Percentiles rank a stretch among this genome's conserved stretches.
Conservation (phyloP, 1,139 yeast genomes). For the Nakaseomyces glabratus region DNA sequence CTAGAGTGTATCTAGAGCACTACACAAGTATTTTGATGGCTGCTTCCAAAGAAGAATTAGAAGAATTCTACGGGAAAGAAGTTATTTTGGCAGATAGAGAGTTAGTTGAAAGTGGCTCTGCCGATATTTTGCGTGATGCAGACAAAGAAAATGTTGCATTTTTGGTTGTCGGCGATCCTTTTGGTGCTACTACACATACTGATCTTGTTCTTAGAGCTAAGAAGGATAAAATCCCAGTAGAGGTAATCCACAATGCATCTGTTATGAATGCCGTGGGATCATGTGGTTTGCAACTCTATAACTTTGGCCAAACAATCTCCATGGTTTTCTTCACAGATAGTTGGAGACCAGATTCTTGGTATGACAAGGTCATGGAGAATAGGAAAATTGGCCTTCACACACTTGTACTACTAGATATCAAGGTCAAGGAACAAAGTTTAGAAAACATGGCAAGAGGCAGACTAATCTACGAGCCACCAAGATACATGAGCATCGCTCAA, state of each 20-base stretch:
- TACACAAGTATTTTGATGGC: conserved; percentile 95
- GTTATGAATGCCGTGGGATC: conserved; percentile 99
- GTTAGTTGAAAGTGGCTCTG: conserved; percentile 83
- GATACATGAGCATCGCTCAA: conserved; percentile 87
- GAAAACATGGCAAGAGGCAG: conserved; percentile 93
- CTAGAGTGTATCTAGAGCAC: conserved; percentile 86
- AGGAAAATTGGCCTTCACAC: conserved; percentile 88
- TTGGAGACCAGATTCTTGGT: conserved; percentile 96
- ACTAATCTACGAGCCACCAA: conserved; percentile 88
- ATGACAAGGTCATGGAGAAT: conserved; percentile 81
- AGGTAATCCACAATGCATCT: conserved; percentile 87
- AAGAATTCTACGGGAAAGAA: conserved; percentile 75
- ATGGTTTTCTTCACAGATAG: conserved; percentile 88
- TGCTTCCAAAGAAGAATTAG: conserved; percentile 59
- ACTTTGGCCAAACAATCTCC: conserved; percentile 93
- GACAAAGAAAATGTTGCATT: conserved; percentile 79
- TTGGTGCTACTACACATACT: conserved; percentile 97
- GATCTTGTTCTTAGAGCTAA: conserved; percentile 88
- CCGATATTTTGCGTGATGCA: conserved; percentile 68
- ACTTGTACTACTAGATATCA: conserved; percentile 76
- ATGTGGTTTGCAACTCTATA: conserved; percentile 89
- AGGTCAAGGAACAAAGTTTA: conserved; percentile 91
- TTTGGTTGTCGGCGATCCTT: conserved; percentile 93
- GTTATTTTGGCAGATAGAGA: conserved; percentile 90
- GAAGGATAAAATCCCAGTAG: conserved; percentile 67